A percentile compares a stretch with the other conserved stretches of the same genome.
Conservation (phyloP, 495 filamentous ascomycete species). For the Haplographium delicatum region DNA sequence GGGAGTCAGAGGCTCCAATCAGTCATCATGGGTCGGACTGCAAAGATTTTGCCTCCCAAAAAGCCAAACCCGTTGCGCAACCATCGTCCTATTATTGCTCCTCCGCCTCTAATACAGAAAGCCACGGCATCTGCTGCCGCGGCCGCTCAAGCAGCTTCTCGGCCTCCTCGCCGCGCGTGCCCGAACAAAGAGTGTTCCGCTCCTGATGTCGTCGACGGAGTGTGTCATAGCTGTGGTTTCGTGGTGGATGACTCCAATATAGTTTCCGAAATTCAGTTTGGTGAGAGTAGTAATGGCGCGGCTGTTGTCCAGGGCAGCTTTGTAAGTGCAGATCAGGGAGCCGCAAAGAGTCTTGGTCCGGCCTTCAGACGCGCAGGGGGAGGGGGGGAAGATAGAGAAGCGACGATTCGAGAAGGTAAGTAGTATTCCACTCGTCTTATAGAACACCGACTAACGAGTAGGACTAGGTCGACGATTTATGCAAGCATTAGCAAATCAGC, state of each 20-base stretch:
- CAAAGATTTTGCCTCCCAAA: not conserved
- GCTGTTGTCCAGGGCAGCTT: slow-evolving; percentile 88
- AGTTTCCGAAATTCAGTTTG: slow-evolving; percentile 85
- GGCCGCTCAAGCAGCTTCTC: slow-evolving; percentile 9
- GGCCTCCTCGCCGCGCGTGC: slow-evolving; percentile 19
- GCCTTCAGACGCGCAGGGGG: slow-evolving; percentile 47
- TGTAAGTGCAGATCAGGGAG: slow-evolving; percentile 72
- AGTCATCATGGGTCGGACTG: not conserved
- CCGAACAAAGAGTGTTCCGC: slow-evolving; percentile 33
- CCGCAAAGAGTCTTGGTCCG: slow-evolving; percentile 41
- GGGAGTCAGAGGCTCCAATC: not conserved
- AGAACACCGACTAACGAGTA: slow-evolving; percentile 3
- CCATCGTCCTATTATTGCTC: slow-evolving; percentile 15
- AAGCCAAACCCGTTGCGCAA: slow-evolving; percentile 16
- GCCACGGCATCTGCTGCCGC: slow-evolving; percentile 2
- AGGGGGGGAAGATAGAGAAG: slow-evolving; percentile 51
- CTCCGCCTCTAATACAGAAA: slow-evolving; percentile 8
- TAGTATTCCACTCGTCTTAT: not conserved
- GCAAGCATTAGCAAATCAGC: slow-evolving; percentile 38
- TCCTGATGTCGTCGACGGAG: slow-evolving; percentile 44
- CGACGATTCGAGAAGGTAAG: slow-evolving; percentile 60
- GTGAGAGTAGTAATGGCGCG: slow-evolving; percentile 74
- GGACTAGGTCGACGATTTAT: slow-evolving; percentile 34
- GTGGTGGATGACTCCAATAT: slow-evolving; percentile 79
- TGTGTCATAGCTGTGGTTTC: slow-evolving; percentile 79